A percentile compares a stretch with the other conserved stretches of the same genome.
phyloP scores from a whole-genome alignment of 2,329 filamentous ascomycete species.

The Beauveria sp. region DNA sequence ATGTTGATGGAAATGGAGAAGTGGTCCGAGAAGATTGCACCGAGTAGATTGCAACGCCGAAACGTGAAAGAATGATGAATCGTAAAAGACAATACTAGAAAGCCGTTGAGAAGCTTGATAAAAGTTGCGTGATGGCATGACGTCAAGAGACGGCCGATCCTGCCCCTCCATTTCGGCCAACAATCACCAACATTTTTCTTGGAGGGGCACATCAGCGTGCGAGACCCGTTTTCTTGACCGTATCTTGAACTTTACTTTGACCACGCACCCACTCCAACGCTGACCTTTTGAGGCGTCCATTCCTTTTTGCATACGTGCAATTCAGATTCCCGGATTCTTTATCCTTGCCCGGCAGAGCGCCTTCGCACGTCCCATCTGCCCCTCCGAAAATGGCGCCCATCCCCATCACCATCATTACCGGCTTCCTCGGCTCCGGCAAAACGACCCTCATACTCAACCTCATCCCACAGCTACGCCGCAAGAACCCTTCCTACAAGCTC shows the following conservation, averaged over 20 bases:
- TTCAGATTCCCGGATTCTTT: background rate
- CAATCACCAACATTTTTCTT: constrained; percentile 6
- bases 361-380: background rate
- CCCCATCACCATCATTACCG: constrained; percentile 90
- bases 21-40: no score
- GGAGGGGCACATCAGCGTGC: constrained; percentile 4
- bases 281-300: background rate
- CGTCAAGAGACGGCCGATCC: constrained; percentile 9
- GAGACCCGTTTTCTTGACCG: background rate
- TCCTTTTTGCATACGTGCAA: background rate
- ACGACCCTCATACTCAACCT: constrained; percentile 94
- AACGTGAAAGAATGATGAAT: background rate
- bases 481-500: constrained; percentile 69
- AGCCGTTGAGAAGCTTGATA: background rate
- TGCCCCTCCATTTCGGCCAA: constrained; percentile 8
- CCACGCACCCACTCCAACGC: background rate
- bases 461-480: constrained; percentile 75
- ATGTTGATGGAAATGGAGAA: background rate
- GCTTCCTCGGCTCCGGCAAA: constrained; percentile 93
- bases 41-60: no score
- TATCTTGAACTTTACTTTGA: background rate
- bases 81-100: no score
- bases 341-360: background rate
- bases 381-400: constrained; percentile 53
- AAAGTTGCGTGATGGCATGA: constrained; percentile 5